These are phyloP conservation scores for Silene coronaria DNA, from an alignment of 179 eudicot species.

Conservation along the genomic window DNA sequence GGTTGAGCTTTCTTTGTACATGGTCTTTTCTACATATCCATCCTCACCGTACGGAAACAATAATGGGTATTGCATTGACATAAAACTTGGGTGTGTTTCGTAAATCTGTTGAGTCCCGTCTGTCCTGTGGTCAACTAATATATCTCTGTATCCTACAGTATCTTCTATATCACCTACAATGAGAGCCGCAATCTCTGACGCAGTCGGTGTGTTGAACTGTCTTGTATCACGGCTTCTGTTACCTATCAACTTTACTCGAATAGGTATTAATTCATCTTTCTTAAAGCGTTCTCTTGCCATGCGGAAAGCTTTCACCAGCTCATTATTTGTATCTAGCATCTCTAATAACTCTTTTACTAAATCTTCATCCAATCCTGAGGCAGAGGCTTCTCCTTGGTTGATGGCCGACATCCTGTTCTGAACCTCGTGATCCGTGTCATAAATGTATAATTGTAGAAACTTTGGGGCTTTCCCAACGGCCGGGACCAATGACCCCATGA, in stretches of 20 bases:
- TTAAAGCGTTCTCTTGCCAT: background rate
- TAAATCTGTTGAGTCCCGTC: background rate
- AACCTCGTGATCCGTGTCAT: background rate
- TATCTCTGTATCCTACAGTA: background rate
- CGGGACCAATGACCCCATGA: background rate
- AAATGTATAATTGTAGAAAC: background rate
- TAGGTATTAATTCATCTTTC: background rate
- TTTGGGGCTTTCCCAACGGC: background rate
- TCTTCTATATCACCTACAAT: background rate
- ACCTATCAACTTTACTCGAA: background rate
- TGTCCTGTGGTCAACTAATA: background rate
- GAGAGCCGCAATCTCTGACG: background rate
- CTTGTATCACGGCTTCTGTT: background rate
- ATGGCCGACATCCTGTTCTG: background rate
- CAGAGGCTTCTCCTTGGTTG: background rate
- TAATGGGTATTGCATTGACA: background rate
- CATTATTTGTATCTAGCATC: background rate
- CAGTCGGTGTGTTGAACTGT: background rate
- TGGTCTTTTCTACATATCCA: background rate
- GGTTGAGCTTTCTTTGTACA: background rate
- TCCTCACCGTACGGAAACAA: background rate
- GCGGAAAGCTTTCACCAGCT: background rate
- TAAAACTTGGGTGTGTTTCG: background rate
- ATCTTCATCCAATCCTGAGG: too few relatives aligned
- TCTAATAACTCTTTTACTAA: background rate